phyloP scores from a whole-genome alignment of 129 eudicot species.

The Ambrosia artemisiifolia region DNA sequence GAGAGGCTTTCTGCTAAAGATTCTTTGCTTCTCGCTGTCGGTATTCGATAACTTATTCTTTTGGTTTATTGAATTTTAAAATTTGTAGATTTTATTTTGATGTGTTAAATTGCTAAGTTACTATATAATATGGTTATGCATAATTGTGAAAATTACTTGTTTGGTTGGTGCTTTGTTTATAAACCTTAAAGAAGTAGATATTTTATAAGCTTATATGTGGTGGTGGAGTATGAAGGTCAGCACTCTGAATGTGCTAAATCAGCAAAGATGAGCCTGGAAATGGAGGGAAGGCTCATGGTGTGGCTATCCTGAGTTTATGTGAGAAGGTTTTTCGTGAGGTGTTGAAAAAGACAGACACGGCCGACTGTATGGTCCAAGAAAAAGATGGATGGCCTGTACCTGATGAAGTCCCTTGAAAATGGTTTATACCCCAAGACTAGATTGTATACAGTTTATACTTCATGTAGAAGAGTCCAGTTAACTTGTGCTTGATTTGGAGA shows the following conservation, averaged over 20 bases:
- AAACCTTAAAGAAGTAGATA: background rate
- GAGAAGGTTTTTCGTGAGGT: no score
- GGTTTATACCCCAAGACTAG: no score
- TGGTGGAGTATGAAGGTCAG: background rate
- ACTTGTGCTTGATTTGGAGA: no score
- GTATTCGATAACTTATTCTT: conserved; percentile 15
- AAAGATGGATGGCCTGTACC: no score
- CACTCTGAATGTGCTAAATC: no score
- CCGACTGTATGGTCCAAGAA: no score
- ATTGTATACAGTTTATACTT: no score
- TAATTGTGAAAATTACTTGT: background rate
- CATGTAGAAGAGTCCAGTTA: no score
- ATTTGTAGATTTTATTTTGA: background rate
- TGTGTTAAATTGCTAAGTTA: background rate
- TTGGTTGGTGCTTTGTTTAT: background rate
- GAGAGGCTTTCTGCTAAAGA: conserved; percentile 86
- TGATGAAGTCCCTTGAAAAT: no score
- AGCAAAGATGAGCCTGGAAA: background rate
- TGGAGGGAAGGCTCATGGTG: background rate
- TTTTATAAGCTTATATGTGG: no score
- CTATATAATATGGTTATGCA: background rate
- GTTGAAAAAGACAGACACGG: no score
- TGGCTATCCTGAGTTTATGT: background rate
- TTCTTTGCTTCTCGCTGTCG: conserved; percentile 86
- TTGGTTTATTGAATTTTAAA: background rate